A percentile compares a stretch with the other conserved stretches of the same genome.
Conservation (phyloP, 257 asterid species). For the Solanum phureja region DNA sequence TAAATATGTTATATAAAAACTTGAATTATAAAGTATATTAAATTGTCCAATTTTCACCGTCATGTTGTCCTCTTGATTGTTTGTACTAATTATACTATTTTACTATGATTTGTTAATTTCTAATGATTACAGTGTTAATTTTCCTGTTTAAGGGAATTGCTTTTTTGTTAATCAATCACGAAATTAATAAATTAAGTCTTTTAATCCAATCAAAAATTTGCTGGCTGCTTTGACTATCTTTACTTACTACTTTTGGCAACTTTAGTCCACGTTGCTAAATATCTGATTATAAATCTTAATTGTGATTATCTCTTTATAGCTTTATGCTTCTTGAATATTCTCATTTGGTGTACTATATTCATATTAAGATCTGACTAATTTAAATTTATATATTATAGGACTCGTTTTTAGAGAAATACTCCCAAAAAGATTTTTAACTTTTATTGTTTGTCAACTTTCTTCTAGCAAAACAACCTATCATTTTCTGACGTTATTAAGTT, state of each 20-base stretch:
- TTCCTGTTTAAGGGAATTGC: background rate
- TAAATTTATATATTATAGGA: too few species aligned
- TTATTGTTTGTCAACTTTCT: background rate
- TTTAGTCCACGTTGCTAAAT: background rate
- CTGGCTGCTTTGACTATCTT: background rate
- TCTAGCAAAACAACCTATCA: background rate
- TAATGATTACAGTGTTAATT: background rate
- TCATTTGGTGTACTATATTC: background rate
- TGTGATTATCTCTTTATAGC: background rate
- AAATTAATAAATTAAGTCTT: background rate
- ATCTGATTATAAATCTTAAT: background rate
- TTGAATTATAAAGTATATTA: background rate
- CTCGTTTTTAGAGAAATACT: background rate
- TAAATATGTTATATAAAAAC: background rate
- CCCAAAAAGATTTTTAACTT: background rate
- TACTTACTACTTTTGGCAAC: background rate
- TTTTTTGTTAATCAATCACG: background rate
- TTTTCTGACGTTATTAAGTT: background rate
- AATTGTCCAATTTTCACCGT: background rate
- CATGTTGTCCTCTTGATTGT: background rate
- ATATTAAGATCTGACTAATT: accelerated
- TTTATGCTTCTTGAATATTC: background rate
- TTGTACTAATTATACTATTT: background rate
- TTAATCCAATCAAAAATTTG: background rate
- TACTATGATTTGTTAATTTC: background rate